phyloP scores from a whole-genome alignment of 768 basidiomycete genomes.

The Mrakia blollopis region DNA sequence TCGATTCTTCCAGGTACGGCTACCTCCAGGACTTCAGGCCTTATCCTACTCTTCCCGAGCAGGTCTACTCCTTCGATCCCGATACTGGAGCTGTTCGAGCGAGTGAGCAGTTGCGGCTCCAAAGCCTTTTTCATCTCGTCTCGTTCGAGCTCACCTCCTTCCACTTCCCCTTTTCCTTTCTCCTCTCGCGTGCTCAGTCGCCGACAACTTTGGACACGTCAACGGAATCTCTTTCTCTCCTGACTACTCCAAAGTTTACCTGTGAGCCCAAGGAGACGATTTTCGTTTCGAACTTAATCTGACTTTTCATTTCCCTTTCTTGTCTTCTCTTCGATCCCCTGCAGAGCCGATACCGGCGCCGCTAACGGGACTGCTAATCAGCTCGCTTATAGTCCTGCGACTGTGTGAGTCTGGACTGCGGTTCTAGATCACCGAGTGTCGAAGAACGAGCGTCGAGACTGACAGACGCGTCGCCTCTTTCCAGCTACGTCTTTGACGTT shows the following conservation, averaged over 20 bases:
- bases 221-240: constrained; percentile 49
- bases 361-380: constrained; percentile 36
- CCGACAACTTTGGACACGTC: constrained; percentile 65
- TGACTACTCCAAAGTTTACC: constrained; percentile 7
- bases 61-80: constrained; percentile 73
- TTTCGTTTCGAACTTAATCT: neutral
- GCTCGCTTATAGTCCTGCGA: constrained; percentile 58
- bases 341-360: constrained; percentile 39
- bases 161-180: too few relatives aligned
- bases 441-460: neutral
- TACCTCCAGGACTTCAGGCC: constrained; percentile 64
- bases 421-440: neutral
- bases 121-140: neutral
- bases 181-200: constrained; percentile 51
- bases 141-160: neutral
- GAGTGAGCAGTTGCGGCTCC: neutral
- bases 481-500: constrained; percentile 66
- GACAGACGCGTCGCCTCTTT: neutral
- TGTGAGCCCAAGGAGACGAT: too few relatives aligned
- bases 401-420: constrained; percentile 52
- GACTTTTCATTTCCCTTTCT: constrained; percentile 59
- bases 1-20: constrained; percentile 45
- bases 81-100: constrained; percentile 56
- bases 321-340: too few relatives aligned
- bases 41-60: constrained; percentile 60